These are phyloP conservation scores for Eucalyptus erythrocorys DNA, from an alignment of 345 rosid genomes.

Conservation along the genomic window DNA sequence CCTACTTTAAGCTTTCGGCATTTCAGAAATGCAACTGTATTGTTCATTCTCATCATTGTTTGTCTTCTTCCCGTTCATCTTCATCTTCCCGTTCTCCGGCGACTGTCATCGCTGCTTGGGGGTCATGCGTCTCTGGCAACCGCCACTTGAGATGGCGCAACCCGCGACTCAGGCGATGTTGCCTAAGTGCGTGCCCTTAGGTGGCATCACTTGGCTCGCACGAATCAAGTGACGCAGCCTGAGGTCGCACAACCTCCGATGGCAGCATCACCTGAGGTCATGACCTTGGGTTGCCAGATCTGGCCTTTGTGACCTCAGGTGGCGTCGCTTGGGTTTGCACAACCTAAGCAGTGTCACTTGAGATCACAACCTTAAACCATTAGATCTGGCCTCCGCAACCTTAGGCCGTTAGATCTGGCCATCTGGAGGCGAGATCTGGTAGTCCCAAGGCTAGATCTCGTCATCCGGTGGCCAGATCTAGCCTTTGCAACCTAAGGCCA, in stretches of 20 bases:
- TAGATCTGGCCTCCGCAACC: rapidly evolving
- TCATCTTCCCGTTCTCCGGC: rapidly evolving
- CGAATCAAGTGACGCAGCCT: rapidly evolving
- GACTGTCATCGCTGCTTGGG: no score
- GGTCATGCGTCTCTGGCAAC: no score
- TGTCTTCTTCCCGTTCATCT: no score
- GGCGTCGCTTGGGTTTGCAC: rapidly evolving
- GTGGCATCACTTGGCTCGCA: no score
- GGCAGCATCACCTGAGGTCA: rapidly evolving
- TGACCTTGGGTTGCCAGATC: rapidly evolving
- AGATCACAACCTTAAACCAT: rapidly evolving
- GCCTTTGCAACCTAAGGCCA: no score
- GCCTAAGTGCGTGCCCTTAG: no score
- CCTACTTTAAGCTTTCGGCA: no score
- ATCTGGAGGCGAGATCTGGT: rapidly evolving
- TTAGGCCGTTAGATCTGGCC: rapidly evolving
- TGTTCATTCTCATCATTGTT: rapidly evolving
- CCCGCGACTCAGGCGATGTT: no score
- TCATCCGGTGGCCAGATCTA: rapidly evolving
- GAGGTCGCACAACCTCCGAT: rapidly evolving
- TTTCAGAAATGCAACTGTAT: rapidly evolving
- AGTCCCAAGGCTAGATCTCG: rapidly evolving
- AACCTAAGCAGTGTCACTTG: rapidly evolving
- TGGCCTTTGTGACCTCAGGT: no score
- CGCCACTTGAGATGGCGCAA: rapidly evolving